Percentiles rank a stretch among this genome's conserved stretches.
These are phyloP conservation scores for Pseudocercospora pini-densiflorae DNA, from an alignment of 2,329 filamentous ascomycete species.

Conservation along the genomic window DNA sequence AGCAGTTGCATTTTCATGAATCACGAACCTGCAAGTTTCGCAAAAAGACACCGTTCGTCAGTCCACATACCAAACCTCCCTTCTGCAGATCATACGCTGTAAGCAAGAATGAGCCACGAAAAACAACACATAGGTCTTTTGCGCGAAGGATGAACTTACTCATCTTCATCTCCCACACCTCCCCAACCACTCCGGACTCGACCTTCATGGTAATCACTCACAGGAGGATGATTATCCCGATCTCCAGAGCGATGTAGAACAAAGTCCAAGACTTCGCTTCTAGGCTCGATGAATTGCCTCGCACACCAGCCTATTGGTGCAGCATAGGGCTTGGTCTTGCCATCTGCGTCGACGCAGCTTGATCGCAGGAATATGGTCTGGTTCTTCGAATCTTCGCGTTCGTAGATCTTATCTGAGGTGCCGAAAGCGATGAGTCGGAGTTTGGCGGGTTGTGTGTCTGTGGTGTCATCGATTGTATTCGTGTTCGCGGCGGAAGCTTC, in stretches of 20 bases:
- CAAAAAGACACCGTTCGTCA: not conserved
- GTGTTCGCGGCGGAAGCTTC: slow-evolving; percentile 2
- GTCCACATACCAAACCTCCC: not conserved
- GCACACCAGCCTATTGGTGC: slow-evolving; percentile 52
- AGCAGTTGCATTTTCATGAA: not conserved
- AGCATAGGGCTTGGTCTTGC: slow-evolving; percentile 45
- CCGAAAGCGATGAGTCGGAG: slow-evolving; percentile 54
- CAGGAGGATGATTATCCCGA: slow-evolving; percentile 44
- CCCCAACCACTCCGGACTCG: slow-evolving; percentile 23
- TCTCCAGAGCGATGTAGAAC: slow-evolving; percentile 39
- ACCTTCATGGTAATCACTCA: slow-evolving; percentile 34
- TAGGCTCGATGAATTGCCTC: slow-evolving; percentile 51
- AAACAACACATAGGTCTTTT: too few relatives aligned
- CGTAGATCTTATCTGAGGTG: slow-evolving; percentile 52
- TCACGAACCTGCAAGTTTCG: not conserved
- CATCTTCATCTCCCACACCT: slow-evolving; percentile 23
- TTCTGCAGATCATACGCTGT: not conserved
- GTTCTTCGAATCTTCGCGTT: slow-evolving; percentile 52
- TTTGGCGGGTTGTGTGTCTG: slow-evolving; percentile 30
- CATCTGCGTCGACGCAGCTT: slow-evolving; percentile 48
- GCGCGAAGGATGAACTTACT: slow-evolving; percentile 14
- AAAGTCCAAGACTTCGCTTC: slow-evolving; percentile 53
- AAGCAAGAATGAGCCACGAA: not conserved
- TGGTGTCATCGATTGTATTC: not conserved
- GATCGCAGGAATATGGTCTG: slow-evolving; percentile 54